A percentile compares a stretch with the other conserved stretches of the same genome.
Conservation (phyloP, 106 monocot genomes). For the Ottelia alismoides region DNA sequence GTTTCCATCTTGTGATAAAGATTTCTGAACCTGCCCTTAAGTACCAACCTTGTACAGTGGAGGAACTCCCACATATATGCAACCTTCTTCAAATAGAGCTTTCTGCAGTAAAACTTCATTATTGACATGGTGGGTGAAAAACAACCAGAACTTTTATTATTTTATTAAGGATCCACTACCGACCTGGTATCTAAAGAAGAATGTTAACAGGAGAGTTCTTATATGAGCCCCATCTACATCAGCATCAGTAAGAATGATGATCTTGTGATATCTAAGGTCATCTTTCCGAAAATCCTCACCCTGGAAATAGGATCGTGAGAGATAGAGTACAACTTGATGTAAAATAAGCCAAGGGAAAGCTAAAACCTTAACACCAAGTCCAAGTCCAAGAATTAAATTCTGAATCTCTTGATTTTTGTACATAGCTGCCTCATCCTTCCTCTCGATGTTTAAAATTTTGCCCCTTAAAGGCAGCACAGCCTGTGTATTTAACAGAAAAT, state of each 20-base stretch:
- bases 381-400: conserved; percentile 93
- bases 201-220: conserved; percentile 89
- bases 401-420: conserved; percentile 99
- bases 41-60: conserved; percentile 77
- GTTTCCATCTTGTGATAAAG: neutral
- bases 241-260: conserved; percentile 98
- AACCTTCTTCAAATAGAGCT: conserved; percentile 94
- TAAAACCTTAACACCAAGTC: conserved; percentile 93
- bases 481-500: too few species aligned
- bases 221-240: conserved; percentile 99
- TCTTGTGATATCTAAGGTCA: conserved; percentile 88
- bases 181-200: conserved; percentile 99
- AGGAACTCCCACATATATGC: conserved; percentile 95
- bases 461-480: conserved; percentile 94
- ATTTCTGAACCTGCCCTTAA: neutral
- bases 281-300: conserved; percentile 97
- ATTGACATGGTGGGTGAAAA: neutral
- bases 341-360: neutral
- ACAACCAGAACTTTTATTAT: neutral
- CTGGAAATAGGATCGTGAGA: conserved; percentile 19
- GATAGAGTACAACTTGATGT: neutral
- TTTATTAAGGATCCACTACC: neutral
- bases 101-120: conserved; percentile 40
- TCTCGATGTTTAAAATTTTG: conserved; percentile 97
- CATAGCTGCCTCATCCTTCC: conserved; percentile 94